Percentiles rank a stretch among this genome's conserved stretches.
Evolutionary conservation across 2,329 filamentous ascomycete genomes (phyloP).

Genomic region (Pseudocercospora cruenta): DNA sequence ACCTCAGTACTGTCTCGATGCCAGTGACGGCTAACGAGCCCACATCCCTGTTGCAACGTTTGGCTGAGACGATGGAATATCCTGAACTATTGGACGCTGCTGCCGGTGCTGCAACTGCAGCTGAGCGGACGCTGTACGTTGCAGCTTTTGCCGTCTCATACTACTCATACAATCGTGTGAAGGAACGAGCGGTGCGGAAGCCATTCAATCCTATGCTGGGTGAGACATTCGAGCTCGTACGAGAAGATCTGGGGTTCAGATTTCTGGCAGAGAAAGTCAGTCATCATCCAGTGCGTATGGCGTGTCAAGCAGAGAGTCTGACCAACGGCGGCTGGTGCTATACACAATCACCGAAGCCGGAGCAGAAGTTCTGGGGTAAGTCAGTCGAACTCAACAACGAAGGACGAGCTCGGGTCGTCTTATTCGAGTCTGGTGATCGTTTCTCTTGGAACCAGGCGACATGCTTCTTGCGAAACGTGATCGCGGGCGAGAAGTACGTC

Average conservation of each 20-base stretch:
- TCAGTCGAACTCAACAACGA: slow-evolving; percentile 92
- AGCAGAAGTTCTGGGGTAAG: slow-evolving; percentile 99
- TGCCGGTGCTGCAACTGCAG: slow-evolving; percentile 50
- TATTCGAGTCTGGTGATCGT: slow-evolving; percentile 71
- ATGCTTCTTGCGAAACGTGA: slow-evolving; percentile 91
- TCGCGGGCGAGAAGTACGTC: slow-evolving; percentile 97
- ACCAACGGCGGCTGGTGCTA: slow-evolving; percentile 75
- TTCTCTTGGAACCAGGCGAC: slow-evolving; percentile 90
- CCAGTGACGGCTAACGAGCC: slow-evolving; percentile 96
- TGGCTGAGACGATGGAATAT: slow-evolving; percentile 91
- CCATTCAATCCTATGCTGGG: slow-evolving; percentile 97
- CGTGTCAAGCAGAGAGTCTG: slow-evolving; percentile 79
- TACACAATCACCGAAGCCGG: slow-evolving; percentile 81
- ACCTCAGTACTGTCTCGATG: slow-evolving; percentile 95
- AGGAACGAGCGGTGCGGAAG: slow-evolving; percentile 90
- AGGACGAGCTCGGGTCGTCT: slow-evolving; percentile 76
- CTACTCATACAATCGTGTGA: slow-evolving; percentile 79
- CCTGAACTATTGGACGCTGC: slow-evolving; percentile 80
- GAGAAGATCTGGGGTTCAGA: slow-evolving; percentile 83
- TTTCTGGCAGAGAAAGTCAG: slow-evolving; percentile 95
- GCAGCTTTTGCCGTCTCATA: slow-evolving; percentile 88
- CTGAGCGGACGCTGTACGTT: slow-evolving; percentile 80
- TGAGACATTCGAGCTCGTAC: slow-evolving; percentile 91
- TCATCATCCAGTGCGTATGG: slow-evolving; percentile 88
- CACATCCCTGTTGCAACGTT: slow-evolving; percentile 80